Evolutionary conservation across 371 early-diverging fungal genomes (phyloP), one percentile per base, ranked within the genome.

Genomic region (Zopfochytrium polystomum): DNA sequence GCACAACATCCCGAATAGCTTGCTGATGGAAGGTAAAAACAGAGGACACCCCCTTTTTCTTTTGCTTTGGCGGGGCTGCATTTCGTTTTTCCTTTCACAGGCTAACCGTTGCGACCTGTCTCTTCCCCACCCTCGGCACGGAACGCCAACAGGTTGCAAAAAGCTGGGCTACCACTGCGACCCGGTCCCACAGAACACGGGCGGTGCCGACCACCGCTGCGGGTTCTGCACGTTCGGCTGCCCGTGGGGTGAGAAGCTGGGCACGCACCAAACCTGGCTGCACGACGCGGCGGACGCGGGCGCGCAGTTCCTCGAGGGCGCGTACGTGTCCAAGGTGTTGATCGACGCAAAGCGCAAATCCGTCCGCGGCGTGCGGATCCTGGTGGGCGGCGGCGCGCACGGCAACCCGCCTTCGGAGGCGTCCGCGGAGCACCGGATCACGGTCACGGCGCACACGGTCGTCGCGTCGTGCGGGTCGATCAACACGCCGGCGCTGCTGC

Each of bases 171-270:
- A 81, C 58, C 82, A 79, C 18, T 26, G 60, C 58, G 81, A 67
- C 13, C 68, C 73, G 11, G 76, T 89, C 46, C 84, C 85, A 30
- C 88, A 89, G 78, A 89, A 89, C 70, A 83, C 85, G 0, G 78
- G 68, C 2, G 71, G 76, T 2, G 64, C 77, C 11, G 43, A 67
- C 5, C 90, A 90, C 72, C 68, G 76, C 11, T 90, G 91, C 62
- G 83, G 81, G 3, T 84, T 71, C 62, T 90, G 90, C 57, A 78
- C 68, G 44, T 72, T 82, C 38, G 91, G 90, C 18, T 90, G 89
- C 63, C 77, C 79, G 35, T 84, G 80, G 55, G 85, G 84, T 20
- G 78, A 84, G 63, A 90, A 90, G 67, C 86, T 87, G 59, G 74
- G 85, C 4, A 76, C 85, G 1, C 76, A 79, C 70, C 77, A 82